Percentiles rank a stretch among this genome's conserved stretches.
Evolutionary conservation across 1,139 yeast genomes (phyloP).

Genomic region (Taiozyma sp.): DNA sequence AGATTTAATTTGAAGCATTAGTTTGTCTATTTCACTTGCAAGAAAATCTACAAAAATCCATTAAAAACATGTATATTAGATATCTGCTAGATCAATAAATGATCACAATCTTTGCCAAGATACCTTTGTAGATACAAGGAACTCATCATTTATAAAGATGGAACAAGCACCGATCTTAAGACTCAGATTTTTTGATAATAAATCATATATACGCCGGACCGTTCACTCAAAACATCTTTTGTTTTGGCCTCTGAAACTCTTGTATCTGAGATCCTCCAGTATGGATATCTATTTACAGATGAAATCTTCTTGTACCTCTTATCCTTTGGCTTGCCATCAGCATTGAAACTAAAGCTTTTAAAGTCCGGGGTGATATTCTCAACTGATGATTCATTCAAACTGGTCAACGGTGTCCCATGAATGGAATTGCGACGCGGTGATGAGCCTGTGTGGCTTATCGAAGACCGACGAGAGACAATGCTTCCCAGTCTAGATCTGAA

Average conservation of each 20-base stretch:
- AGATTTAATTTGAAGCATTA: too few species aligned
- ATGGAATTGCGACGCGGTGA: conserved; percentile 16
- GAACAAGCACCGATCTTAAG: neutral
- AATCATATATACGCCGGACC: conserved; percentile 73
- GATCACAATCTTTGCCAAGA: too few species aligned
- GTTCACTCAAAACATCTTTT: conserved; percentile 59
- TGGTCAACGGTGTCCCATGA: neutral
- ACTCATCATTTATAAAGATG: too few species aligned
- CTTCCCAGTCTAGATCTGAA: conserved; percentile 21
- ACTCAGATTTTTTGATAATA: conserved; percentile 51
- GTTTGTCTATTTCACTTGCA: too few species aligned
- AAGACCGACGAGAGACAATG: conserved; percentile 21
- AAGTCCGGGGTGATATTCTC: neutral
- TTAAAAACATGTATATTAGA: too few species aligned
- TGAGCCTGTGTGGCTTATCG: conserved; percentile 7
- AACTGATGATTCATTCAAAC: neutral
- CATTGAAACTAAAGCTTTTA: neutral
- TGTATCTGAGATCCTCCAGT: conserved; percentile 86
- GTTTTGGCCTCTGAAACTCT: conserved; percentile 57
- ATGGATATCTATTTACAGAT: conserved; percentile 53
- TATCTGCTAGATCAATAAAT: too few species aligned
- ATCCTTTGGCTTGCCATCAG: conserved; percentile 1
- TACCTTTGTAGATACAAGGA: too few species aligned
- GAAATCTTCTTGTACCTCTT: conserved; percentile 38
- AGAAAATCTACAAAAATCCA: too few species aligned